phyloP scores from a whole-genome alignment of 768 basidiomycete genomes.

The Kwoniella europaea region DNA sequence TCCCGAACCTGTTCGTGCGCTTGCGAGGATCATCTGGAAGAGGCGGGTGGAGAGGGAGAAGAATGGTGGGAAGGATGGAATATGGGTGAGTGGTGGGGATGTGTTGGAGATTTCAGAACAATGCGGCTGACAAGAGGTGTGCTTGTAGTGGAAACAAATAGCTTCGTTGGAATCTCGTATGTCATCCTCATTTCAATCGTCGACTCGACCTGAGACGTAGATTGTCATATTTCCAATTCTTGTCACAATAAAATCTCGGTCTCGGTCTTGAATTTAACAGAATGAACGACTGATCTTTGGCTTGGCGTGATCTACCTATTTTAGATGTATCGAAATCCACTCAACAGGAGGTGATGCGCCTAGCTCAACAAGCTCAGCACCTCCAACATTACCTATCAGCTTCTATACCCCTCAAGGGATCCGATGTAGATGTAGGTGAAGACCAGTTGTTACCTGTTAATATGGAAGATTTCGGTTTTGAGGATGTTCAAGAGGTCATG shows the following conservation, averaged over 20 bases:
- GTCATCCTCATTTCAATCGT: slow-evolving; percentile 46
- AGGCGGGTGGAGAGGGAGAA: slow-evolving; percentile 67
- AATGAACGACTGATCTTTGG: too few species aligned
- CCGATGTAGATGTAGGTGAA: slow-evolving; percentile 1
- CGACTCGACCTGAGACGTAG: too few species aligned
- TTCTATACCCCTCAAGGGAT: slow-evolving; percentile 15
- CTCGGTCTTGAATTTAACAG: too few species aligned
- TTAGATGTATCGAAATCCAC: slow-evolving; percentile 68
- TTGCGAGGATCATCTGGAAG: slow-evolving; percentile 76
- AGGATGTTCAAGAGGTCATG: slow-evolving; percentile 36
- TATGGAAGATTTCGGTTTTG: slow-evolving; percentile 43
- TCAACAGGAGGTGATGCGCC: slow-evolving; percentile 36
- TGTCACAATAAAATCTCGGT: too few species aligned
- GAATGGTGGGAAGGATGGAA: slow-evolving; percentile 56
- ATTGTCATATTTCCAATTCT: too few species aligned
- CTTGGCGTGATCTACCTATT: slow-evolving; percentile 36
- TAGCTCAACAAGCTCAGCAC: slow-evolving; percentile 46
- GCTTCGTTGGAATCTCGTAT: slow-evolving; percentile 76
- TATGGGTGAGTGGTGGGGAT: slow-evolving; percentile 24
- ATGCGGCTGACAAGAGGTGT: too few species aligned
- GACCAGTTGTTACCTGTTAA: slow-evolving; percentile 24
- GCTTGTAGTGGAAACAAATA: slow-evolving; percentile 65
- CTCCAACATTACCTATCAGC: slow-evolving; percentile 53
- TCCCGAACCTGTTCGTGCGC: slow-evolving; percentile 76
- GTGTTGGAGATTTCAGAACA: slow-evolving; percentile 64